Base-by-base conservation (phyloP, 345 rosid species). In the Aquilaria yunnanensis region DNA sequence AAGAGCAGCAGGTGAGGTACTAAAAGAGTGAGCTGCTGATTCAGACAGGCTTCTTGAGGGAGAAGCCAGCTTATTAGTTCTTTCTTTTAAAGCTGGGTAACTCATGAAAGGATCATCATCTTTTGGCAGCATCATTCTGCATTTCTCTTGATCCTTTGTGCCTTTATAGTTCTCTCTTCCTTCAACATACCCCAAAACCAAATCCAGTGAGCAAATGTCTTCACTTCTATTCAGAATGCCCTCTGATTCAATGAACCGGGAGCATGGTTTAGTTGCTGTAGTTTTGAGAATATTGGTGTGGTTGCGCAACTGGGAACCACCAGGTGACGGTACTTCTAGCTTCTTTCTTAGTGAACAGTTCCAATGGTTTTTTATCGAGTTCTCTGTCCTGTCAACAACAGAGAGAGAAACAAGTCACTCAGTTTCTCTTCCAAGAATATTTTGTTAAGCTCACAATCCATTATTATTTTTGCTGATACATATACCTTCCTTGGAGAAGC, bases 331-430 rank as follows among this genome's bases (percentile, higher is more conserved):
- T 66, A 71, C 64, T 57, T 74, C 79, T 29, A 74, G 54, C 62
- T 80, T 89, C 69, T 78, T 89, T 75, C 75, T 86, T 67, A 84
- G 52, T 37, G 89, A 82, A 62, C 85, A 80, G 57, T 86, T 89
- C 93, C 93, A 82, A 45, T 78, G 87, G 55, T 84, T 89, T 69
- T 89, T 89, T 47, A 84, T 82, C 37, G 89, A 71, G 56, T 89
- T 86, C 59, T 86, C 82, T 45, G 84, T 76, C 83, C 90, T 86
- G 75, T 16, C 63, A 73, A 71, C 5, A 48, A 67, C 43, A 16
- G 6, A 30, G 16, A 58, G 12, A n/a, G 32, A 7, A 10, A 55
- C 3, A 10, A 41, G 43, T 30, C 9, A 34, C 7, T 46, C 32
- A 11, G 30, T 47, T 32, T 51, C 58, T 30, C 10, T 46, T 61